Percentiles rank a stretch among this genome's conserved stretches.
phyloP scores from a whole-genome alignment of 495 filamentous ascomycete genomes.

The Endocarpon pusillum region DNA sequence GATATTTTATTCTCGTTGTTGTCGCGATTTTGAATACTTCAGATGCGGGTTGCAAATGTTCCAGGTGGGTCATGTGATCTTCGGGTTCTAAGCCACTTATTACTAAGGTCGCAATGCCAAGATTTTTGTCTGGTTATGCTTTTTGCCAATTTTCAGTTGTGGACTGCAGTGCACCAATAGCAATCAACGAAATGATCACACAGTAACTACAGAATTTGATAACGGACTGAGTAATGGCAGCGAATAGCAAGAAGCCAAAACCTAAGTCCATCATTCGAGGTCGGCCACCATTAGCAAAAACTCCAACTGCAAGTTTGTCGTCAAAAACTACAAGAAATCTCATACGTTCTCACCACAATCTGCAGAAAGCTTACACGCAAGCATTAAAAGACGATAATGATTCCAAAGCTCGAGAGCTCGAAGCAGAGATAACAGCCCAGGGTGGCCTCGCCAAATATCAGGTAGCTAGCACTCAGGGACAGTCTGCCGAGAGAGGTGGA shows the following conservation, averaged over 20 bases:
- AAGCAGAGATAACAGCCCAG: conserved; percentile 41
- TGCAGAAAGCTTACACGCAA: conserved; percentile 58
- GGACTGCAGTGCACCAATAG: too few species aligned
- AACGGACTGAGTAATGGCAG: conserved; percentile 24
- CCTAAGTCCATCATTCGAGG: conserved; percentile 38
- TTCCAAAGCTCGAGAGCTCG: conserved; percentile 33
- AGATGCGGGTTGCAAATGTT: too few species aligned
- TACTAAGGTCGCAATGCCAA: too few species aligned
- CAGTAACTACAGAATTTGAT: too few species aligned
- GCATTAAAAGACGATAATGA: conserved; percentile 48
- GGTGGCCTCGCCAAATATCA: conserved; percentile 81
- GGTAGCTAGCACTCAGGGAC: conserved; percentile 72
- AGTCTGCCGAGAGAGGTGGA: conserved; percentile 68
- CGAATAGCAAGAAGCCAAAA: conserved; percentile 18
- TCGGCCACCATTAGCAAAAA: conserved; percentile 41
- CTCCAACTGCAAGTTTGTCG: conserved; percentile 45
- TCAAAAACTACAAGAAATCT: conserved; percentile 63
- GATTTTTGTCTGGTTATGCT: too few species aligned
- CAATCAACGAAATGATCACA: too few species aligned
- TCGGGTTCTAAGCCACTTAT: too few species aligned
- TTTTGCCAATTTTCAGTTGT: too few species aligned
- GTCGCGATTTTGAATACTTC: too few species aligned
- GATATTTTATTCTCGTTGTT: too few species aligned
- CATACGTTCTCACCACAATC: conserved; percentile 69
- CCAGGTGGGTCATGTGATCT: too few species aligned